Percentiles rank a stretch among this genome's conserved stretches.
Evolutionary conservation across 352 stramenopile species (phyloP).

Genomic region (Detonula confervacea): DNA sequence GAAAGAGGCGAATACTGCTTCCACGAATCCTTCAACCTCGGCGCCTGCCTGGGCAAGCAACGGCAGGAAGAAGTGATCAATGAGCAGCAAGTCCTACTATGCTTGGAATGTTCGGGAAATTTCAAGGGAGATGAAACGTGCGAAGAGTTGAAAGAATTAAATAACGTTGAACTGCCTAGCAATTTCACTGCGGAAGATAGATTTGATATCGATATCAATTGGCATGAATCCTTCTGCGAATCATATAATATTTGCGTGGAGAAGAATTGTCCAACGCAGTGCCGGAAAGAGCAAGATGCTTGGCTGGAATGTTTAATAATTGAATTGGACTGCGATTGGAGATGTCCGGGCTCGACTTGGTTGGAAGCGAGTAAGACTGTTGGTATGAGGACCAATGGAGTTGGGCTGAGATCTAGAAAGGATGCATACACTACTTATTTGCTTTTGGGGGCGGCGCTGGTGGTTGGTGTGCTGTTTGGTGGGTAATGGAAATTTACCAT

Average conservation of each 20-base stretch:
- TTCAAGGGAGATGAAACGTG: conserved; percentile 14
- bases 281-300: conserved; percentile 20
- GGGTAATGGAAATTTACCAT: too few species aligned
- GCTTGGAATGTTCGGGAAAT: conserved; percentile 19
- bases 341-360: conserved; percentile 10
- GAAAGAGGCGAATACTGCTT: conserved; percentile 27
- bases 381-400: not conserved
- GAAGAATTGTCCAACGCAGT: conserved; percentile 34
- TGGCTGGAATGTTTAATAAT: conserved; percentile 26
- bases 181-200: conserved; percentile 32
- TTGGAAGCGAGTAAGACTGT: not conserved
- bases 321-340: conserved; percentile 38
- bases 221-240: conserved; percentile 58
- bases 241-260: conserved; percentile 38
- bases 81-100: conserved; percentile 16
- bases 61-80: not conserved
- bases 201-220: too few species aligned
- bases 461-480: too few species aligned
- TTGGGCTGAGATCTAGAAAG: not conserved
- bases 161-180: conserved; percentile 30
- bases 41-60: conserved; percentile 24
- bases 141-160: conserved; percentile 13
- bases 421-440: too few species aligned
- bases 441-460: too few species aligned
- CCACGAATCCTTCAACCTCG: conserved; percentile 35